Evolutionary conservation across 352 stramenopile species (phyloP).

Genomic region (Phytophthora capsici): DNA sequence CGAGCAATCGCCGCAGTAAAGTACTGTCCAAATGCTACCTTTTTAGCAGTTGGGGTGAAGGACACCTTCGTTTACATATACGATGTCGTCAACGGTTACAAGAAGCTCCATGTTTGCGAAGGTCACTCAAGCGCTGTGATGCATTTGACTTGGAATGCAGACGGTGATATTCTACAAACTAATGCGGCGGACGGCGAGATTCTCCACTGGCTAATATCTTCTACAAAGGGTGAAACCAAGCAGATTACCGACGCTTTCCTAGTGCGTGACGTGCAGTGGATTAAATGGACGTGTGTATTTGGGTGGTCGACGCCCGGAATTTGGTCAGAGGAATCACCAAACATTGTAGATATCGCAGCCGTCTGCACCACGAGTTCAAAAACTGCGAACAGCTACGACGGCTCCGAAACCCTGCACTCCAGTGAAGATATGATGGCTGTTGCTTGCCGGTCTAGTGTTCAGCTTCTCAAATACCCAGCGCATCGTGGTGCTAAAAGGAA

Average conservation of each 20-base stretch:
- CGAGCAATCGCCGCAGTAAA: slow-evolving; percentile 52
- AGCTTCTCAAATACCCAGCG: slow-evolving; percentile 61
- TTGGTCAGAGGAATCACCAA: slow-evolving; percentile 60
- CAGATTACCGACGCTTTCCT: slow-evolving; percentile 71
- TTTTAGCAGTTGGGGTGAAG: slow-evolving; percentile 57
- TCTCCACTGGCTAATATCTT: slow-evolving; percentile 57
- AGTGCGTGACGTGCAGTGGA: slow-evolving; percentile 64
- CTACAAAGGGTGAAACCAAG: slow-evolving; percentile 45
- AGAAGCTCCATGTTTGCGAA: slow-evolving; percentile 68
- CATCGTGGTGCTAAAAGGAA: slow-evolving; percentile 47
- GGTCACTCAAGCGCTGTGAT: slow-evolving; percentile 83
- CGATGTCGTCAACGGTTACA: slow-evolving; percentile 55
- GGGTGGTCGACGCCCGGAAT: slow-evolving; percentile 71
- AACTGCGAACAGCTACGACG: background rate
- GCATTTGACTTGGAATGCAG: slow-evolving; percentile 89
- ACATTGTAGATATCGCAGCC: slow-evolving; percentile 56
- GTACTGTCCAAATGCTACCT: slow-evolving; percentile 56
- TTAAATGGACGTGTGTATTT: slow-evolving; percentile 74
- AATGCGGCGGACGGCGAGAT: slow-evolving; percentile 79
- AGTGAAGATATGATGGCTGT: slow-evolving; percentile 59
- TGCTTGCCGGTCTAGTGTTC: slow-evolving; percentile 53
- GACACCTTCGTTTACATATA: slow-evolving; percentile 77
- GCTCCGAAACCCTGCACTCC: background rate
- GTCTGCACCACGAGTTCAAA: slow-evolving; percentile 48
- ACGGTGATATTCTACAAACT: slow-evolving; percentile 80